Conservation (phyloP, 2,329 filamentous ascomycete species). For the Emergomyces africanus region DNA sequence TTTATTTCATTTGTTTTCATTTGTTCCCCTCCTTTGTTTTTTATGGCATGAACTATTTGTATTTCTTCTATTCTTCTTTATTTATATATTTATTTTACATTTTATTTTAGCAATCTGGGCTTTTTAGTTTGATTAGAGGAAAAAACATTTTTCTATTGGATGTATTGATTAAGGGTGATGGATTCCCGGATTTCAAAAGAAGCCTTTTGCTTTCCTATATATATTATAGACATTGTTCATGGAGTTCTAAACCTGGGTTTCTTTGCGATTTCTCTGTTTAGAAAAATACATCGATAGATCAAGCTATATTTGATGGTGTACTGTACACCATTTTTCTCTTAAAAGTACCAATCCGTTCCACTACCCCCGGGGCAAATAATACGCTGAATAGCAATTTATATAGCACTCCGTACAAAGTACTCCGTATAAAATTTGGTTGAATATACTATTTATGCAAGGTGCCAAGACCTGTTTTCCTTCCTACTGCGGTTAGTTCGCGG, state of each 20-base stretch:
- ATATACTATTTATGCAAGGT: no score
- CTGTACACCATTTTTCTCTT: background rate
- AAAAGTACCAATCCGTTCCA: background rate
- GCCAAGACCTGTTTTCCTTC: no score
- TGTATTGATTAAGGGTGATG: slow-evolving; percentile 6
- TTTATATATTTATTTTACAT: background rate
- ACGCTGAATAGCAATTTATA: background rate
- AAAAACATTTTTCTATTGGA: slow-evolving; percentile 4
- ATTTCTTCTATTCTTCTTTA: background rate
- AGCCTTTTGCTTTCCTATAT: slow-evolving; percentile 2
- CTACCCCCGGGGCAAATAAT: background rate
- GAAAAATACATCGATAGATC: background rate
- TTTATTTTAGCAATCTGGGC: background rate
- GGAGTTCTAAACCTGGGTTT: background rate
- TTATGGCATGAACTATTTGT: slow-evolving; percentile 1
- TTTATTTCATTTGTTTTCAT: background rate
- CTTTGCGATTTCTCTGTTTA: background rate
- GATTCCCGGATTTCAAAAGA: slow-evolving; percentile 4
- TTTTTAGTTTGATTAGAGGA: background rate
- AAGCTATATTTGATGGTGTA: no score
- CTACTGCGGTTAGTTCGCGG: no score
- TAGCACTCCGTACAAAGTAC: no score
- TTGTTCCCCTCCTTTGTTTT: background rate
- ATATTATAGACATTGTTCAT: slow-evolving; percentile 3
- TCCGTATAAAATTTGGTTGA: no score